Evolutionary conservation across 768 basidiomycete species (phyloP).

Genomic region (Amanita muscaria): DNA sequence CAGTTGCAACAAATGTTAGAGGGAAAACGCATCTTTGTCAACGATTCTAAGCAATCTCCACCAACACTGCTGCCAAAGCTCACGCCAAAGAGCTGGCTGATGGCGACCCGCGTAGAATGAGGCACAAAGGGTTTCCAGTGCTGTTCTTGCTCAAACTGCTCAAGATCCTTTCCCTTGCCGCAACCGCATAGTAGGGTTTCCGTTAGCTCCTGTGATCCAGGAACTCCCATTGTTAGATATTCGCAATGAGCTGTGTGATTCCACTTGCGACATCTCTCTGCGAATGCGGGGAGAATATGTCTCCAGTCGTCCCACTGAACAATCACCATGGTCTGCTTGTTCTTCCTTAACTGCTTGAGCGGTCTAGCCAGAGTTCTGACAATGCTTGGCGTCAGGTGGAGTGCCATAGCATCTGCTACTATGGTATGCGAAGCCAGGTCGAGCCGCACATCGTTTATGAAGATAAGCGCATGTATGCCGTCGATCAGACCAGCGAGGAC

Average conservation of each 20-base stretch:
- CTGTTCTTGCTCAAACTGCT: conserved; percentile 21
- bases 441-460: conserved; percentile 36
- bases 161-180: conserved; percentile 40
- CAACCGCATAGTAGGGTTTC: conserved; percentile 43
- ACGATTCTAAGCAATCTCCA: conserved; percentile 3
- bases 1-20: conserved; percentile 22
- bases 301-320: conserved; percentile 42
- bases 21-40: neutral
- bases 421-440: conserved; percentile 43
- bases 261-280: conserved; percentile 50
- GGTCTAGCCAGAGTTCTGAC: neutral
- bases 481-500: conserved; percentile 15
- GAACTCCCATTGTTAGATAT: conserved; percentile 31
- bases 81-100: conserved; percentile 45
- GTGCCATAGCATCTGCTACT: conserved; percentile 38
- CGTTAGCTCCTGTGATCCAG: conserved; percentile 28
- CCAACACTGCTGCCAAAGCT: conserved; percentile 36
- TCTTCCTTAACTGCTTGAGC: too few relatives aligned
- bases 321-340: conserved; percentile 24
- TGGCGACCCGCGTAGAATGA: conserved; percentile 39
- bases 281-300: conserved; percentile 38
- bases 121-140: conserved; percentile 33
- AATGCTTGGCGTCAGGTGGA: conserved; percentile 23
- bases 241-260: conserved; percentile 38
- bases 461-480: conserved; percentile 31